phyloP scores from a whole-genome alignment of 352 stramenopile species.

The Globisporangium takayamanum region DNA sequence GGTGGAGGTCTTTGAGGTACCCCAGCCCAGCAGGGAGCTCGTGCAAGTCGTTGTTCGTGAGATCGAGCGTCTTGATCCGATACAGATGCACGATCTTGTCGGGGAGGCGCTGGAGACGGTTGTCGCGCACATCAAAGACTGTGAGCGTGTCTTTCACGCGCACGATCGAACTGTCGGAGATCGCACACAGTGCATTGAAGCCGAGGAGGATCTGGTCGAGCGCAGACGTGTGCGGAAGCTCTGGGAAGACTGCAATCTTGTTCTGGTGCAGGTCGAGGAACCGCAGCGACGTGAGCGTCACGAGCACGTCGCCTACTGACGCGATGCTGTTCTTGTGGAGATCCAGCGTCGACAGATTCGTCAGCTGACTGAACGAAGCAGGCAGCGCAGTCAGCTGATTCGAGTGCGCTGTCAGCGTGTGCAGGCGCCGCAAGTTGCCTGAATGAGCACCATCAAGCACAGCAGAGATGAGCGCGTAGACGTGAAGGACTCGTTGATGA shows the following conservation, averaged over 20 bases:
- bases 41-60: constrained; percentile 80
- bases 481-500: too few relatives aligned
- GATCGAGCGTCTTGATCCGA: constrained; percentile 71
- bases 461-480: not conserved
- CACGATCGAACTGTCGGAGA: constrained; percentile 42
- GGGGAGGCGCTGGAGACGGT: constrained; percentile 58
- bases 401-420: constrained; percentile 50
- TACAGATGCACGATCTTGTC: constrained; percentile 56
- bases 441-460: not conserved
- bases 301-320: constrained; percentile 28
- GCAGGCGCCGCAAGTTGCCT: constrained; percentile 37
- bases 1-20: constrained; percentile 71
- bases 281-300: constrained; percentile 27
- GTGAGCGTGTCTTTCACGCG: constrained; percentile 58
- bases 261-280: constrained; percentile 78
- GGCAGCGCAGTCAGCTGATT: constrained; percentile 60
- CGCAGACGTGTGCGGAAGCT: constrained; percentile 31
- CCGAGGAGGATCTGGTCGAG: constrained; percentile 76
- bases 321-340: constrained; percentile 67
- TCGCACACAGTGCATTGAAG: constrained; percentile 47
- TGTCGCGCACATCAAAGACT: constrained; percentile 73
- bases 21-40: constrained; percentile 64
- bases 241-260: constrained; percentile 51
- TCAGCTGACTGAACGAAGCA: constrained; percentile 35
- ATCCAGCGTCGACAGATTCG: constrained; percentile 46